phyloP scores from a whole-genome alignment of 164 flowering plant species.

The Magnolia sinica region DNA sequence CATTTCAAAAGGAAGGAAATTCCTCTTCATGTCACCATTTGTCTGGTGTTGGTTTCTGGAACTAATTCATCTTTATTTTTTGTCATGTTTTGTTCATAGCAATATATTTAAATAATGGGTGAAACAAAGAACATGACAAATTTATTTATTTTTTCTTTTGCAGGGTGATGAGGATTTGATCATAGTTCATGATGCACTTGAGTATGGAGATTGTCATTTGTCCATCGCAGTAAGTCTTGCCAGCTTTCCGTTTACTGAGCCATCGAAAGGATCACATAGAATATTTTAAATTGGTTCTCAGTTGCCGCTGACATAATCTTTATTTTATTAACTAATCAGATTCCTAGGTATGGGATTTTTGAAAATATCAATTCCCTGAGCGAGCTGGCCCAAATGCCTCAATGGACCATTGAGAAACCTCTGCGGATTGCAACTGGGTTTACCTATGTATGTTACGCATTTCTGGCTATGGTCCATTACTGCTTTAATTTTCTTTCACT shows the following conservation, averaged over 20 bases:
- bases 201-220: constrained; percentile 82
- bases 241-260: not conserved
- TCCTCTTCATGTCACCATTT: not conserved
- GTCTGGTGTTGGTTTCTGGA: not conserved
- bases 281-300: not conserved
- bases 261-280: not conserved
- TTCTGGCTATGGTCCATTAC: not conserved
- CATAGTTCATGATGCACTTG: constrained; percentile 87
- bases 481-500: not conserved
- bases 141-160: not conserved
- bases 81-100: not conserved
- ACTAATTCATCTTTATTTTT: not conserved
- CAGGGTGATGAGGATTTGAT: constrained; percentile 83
- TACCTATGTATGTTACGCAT: constrained; percentile 54
- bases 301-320: constrained; percentile 1
- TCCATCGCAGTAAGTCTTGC: constrained; percentile 74
- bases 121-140: not conserved
- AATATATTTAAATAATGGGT: not conserved
- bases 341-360: constrained; percentile 92
- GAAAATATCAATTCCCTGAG: constrained; percentile 81
- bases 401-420: constrained; percentile 92
- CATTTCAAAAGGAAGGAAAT: not conserved
- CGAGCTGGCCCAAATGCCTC: constrained; percentile 91
- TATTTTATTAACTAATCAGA: constrained; percentile 36
- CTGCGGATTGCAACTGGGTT: constrained; percentile 94